phyloP scores from a whole-genome alignment of 768 basidiomycete genomes.

The Serendipita sp. region DNA sequence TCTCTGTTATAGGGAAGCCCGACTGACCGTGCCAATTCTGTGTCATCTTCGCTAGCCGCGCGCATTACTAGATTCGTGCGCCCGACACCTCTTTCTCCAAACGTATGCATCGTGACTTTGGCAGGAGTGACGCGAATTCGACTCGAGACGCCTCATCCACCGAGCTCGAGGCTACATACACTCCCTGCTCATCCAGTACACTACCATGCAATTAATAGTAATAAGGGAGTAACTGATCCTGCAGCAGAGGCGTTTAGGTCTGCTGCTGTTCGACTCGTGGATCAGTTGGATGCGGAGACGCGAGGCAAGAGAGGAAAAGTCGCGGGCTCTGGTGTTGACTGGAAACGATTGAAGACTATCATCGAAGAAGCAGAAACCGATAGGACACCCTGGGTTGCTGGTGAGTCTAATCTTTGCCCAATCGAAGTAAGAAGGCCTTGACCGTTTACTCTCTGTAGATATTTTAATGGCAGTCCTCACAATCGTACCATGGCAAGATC shows the following conservation, averaged over 20 bases:
- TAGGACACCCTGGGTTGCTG: slow-evolving; percentile 58
- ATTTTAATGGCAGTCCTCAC: slow-evolving; percentile 17
- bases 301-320: slow-evolving; percentile 28
- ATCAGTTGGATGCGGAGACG: slow-evolving; percentile 31
- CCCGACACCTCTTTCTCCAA: slow-evolving; percentile 36
- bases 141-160: slow-evolving; percentile 28
- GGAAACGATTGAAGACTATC: slow-evolving; percentile 52
- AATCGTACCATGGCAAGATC: slow-evolving; percentile 8
- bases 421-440: too few species aligned
- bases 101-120: slow-evolving; percentile 54
- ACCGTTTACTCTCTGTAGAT: too few species aligned
- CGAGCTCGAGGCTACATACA: slow-evolving; percentile 18
- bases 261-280: slow-evolving; percentile 48
- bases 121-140: slow-evolving; percentile 56
- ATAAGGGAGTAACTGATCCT: slow-evolving; percentile 34
- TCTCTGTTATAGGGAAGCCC: neutral
- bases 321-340: slow-evolving; percentile 39
- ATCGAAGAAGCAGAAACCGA: slow-evolving; percentile 54
- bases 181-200: slow-evolving; percentile 33
- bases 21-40: neutral
- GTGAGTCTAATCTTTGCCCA: too few species aligned
- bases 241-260: slow-evolving; percentile 52
- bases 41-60: slow-evolving; percentile 36
- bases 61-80: slow-evolving; percentile 55
- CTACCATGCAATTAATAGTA: slow-evolving; percentile 19